Base-by-base conservation (phyloP, 2,329 filamentous ascomycete species). In the Hawksworthiomyces lignivorus region DNA sequence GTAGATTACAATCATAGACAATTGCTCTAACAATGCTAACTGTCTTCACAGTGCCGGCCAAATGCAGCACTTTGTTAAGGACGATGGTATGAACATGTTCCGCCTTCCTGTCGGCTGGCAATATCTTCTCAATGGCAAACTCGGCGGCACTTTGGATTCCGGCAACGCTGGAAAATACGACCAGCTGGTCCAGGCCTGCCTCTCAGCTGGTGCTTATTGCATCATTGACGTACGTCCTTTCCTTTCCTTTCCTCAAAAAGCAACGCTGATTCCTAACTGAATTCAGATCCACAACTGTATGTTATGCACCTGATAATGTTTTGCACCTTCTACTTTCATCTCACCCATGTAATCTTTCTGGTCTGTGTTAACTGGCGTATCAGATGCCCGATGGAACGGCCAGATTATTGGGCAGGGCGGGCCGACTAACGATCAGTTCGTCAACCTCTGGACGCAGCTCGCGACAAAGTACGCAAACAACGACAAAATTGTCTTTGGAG, bases 371-470 rank as follows among this genome's bases (percentile, higher is more conserved):
- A n/a, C n/a, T n/a, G n/a, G n/a, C n/a, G n/a, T 15, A 4, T 11
- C 10, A 31, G 29, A 28, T 15, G 77, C 69, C 1, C 68, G 79
- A 39, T 82, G 72, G 68, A 72, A 84, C 49, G 73, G 73, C 8
- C 58, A 59, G 3, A 76, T 84, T 49, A 72, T 84, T 44, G 80
- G 80, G 1, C 79, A 83, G 53, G 79, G 77, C 14, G 79, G 77
- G 0, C 77, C 78, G 0, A 69, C 68, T 0, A 69, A 82, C 53
- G 71, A 68, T 10, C 62, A 77, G 11, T 96, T 83, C 49, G 71
- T 67, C 5, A 62, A 61, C 32, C 57, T 83, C 4, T 84, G 80
- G 79, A 58, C 54, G 2, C 66, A 74, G 46, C 57, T 79, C 5
- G 79, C 80, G 1, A 62, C 60, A 1, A 74, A 76, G 52, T 84